A percentile compares a stretch with the other conserved stretches of the same genome.
These are phyloP conservation scores for Aspergillus glaucus DNA, from an alignment of 2,329 filamentous ascomycete species.

Conservation along the genomic window DNA sequence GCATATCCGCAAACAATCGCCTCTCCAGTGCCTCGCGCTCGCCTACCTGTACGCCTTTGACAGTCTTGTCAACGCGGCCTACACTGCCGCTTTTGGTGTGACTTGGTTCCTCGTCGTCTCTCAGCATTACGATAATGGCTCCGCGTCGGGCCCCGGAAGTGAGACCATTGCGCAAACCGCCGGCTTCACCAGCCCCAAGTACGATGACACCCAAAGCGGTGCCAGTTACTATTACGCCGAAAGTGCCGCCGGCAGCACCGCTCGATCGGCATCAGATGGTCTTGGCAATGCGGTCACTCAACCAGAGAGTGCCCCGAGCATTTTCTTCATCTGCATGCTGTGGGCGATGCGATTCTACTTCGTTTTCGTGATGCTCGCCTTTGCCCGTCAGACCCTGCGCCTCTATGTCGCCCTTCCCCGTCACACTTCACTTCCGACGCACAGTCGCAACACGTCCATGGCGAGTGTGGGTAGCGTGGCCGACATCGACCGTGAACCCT, in stretches of 20 bases:
- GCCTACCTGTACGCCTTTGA: conserved; percentile 83
- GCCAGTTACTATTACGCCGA: conserved; percentile 21
- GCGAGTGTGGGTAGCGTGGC: conserved; percentile 44
- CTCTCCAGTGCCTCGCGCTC: conserved; percentile 71
- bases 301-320: conserved; percentile 65
- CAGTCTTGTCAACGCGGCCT: conserved; percentile 71
- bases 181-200: conserved; percentile 59
- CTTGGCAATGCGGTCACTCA: conserved; percentile 61
- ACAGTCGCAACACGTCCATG: conserved; percentile 39
- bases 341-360: conserved; percentile 78
- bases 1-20: conserved; percentile 70
- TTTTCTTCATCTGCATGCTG: conserved; percentile 66
- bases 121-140: conserved; percentile 46
- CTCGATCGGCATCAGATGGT: conserved; percentile 39
- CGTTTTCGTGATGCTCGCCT: conserved; percentile 73
- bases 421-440: conserved; percentile 34
- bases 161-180: conserved; percentile 56
- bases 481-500: conserved; percentile 57
- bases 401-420: conserved; percentile 45
- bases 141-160: conserved; percentile 44
- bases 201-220: conserved; percentile 42
- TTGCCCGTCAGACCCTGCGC: conserved; percentile 69
- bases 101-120: conserved; percentile 79
- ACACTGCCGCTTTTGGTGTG: conserved; percentile 74
- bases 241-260: conserved; percentile 33